phyloP scores from a whole-genome alignment of 2,329 filamentous ascomycete genomes.

The Cladosporium cucumerinum region DNA sequence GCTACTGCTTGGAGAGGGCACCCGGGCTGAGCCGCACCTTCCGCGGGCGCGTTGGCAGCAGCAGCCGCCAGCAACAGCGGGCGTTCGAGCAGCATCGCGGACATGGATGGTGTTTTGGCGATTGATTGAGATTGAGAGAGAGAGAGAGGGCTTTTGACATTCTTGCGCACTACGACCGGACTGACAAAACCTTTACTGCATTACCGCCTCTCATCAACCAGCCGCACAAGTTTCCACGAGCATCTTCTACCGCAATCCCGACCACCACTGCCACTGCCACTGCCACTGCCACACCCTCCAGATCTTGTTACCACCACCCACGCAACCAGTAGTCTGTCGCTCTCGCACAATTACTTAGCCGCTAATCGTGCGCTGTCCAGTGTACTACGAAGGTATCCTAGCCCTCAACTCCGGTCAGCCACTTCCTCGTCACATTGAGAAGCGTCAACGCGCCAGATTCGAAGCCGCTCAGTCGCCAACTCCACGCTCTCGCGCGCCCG shows the following conservation, averaged over 20 bases:
- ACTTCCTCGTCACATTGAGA: not conserved
- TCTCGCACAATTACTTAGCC: conserved; percentile 1
- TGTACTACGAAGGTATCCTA: not conserved
- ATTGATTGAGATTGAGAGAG: not conserved
- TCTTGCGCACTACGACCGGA: not conserved
- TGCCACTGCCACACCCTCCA: not conserved
- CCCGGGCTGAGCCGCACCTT: conserved; percentile 1
- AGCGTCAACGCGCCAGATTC: not conserved
- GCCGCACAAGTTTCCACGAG: not conserved
- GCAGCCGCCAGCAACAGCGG: not conserved
- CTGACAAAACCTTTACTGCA: not conserved
- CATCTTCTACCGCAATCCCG: not conserved
- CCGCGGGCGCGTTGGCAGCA: not conserved
- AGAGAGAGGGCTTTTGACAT: not conserved
- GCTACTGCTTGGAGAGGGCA: not conserved
- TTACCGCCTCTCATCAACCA: not conserved
- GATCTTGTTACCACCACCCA: not conserved
- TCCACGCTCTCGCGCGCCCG: not conserved
- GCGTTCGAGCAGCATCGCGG: not conserved
- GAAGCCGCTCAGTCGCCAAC: not conserved
- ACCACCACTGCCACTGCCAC: not conserved
- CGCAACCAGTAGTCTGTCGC: conserved; percentile 13
- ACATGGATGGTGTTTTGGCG: not conserved
- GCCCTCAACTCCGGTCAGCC: not conserved
- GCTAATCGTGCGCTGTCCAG: conserved; percentile 12